Conservation (phyloP, 2,329 filamentous ascomycete species). For the Cladobotryum protrusum region DNA sequence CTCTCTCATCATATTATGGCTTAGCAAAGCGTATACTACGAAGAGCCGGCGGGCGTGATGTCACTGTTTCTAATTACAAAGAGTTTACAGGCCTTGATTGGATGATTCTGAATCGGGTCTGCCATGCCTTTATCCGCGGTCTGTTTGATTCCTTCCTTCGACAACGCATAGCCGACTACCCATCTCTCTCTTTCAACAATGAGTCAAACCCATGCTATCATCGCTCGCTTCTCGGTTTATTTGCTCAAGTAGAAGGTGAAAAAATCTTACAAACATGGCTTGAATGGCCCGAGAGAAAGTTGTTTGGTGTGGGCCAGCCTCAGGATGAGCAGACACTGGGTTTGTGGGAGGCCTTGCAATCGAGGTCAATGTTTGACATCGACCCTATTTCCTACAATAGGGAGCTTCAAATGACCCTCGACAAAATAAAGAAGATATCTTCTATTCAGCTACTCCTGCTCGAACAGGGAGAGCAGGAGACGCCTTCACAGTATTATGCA, state of each 20-base stretch:
- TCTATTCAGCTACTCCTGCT: slow-evolving; percentile 49
- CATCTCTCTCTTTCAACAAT: slow-evolving; percentile 39
- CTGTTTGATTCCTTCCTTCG: slow-evolving; percentile 42
- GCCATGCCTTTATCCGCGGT: slow-evolving; percentile 48
- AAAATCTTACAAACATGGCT: slow-evolving; percentile 38
- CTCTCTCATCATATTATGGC: slow-evolving; percentile 41
- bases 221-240: slow-evolving; percentile 49
- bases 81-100: slow-evolving; percentile 41
- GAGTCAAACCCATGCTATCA: slow-evolving; percentile 22
- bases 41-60: slow-evolving; percentile 43
- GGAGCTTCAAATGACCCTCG: slow-evolving; percentile 42
- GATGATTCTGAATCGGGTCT: slow-evolving; percentile 45
- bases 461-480: slow-evolving; percentile 48
- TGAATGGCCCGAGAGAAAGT: slow-evolving; percentile 16
- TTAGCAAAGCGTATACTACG: slow-evolving; percentile 45
- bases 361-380: slow-evolving; percentile 31
- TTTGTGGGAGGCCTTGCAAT: slow-evolving; percentile 41
- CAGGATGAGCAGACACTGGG: slow-evolving; percentile 32
- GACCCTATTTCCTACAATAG: slow-evolving; percentile 48
- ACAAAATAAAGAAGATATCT: slow-evolving; percentile 45
- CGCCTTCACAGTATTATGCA: slow-evolving; percentile 42
- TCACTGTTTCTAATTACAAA: slow-evolving; percentile 39
- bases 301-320: slow-evolving; percentile 14
- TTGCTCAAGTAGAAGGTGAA: slow-evolving; percentile 52
- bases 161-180: slow-evolving; percentile 37